Evolutionary conservation across 2,329 filamentous ascomycete species (phyloP).

Genomic region (Coniella vitis): DNA sequence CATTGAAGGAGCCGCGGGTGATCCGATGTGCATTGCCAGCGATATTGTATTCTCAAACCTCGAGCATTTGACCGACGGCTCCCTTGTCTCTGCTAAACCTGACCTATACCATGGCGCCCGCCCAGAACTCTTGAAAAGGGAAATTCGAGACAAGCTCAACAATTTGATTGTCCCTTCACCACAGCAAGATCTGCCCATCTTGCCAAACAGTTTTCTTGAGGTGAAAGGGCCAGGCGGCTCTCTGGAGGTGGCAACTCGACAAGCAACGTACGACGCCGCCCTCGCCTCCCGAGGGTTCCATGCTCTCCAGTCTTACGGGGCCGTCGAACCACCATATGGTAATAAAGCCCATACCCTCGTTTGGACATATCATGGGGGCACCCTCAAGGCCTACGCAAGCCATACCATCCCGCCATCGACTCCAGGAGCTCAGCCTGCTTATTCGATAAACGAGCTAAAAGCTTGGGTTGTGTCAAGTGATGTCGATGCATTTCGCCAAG

Average conservation of each 20-base stretch:
- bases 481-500: too few relatives aligned
- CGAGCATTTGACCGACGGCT: conserved; percentile 27
- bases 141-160: conserved; percentile 20
- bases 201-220: conserved; percentile 36
- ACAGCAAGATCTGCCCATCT: conserved; percentile 23
- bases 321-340: too few relatives aligned
- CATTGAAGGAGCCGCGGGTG: conserved; percentile 22
- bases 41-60: conserved; percentile 30
- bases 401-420: too few relatives aligned
- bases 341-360: too few relatives aligned
- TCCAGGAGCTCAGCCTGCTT: too few relatives aligned
- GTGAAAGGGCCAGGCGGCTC: conserved; percentile 30
- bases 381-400: too few relatives aligned
- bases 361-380: too few relatives aligned
- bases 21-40: conserved; percentile 20
- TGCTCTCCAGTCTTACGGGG: background rate
- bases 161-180: conserved; percentile 28
- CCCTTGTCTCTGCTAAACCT: conserved; percentile 23
- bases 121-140: conserved; percentile 8
- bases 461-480: too few relatives aligned
- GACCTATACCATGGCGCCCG: conserved; percentile 27
- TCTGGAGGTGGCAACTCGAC: conserved; percentile 24
- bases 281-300: background rate
- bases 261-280: conserved; percentile 25
- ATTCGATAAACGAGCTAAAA: too few relatives aligned